phyloP scores from a whole-genome alignment of 1,284 basidiomycete species.

The Ustilago shanxiensis region DNA sequence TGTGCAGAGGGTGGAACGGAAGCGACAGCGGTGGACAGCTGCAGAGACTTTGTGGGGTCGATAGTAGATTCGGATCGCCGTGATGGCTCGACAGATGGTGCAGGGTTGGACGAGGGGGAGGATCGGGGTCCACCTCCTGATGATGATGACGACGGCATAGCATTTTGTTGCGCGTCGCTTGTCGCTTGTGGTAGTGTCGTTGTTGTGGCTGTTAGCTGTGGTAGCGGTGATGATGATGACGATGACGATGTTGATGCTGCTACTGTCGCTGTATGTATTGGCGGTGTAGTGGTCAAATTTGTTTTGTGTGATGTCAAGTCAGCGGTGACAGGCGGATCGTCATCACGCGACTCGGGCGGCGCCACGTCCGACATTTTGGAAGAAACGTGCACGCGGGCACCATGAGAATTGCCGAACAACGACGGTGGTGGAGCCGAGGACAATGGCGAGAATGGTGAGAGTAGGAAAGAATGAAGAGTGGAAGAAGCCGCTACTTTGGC shows the following conservation, averaged over 20 bases:
- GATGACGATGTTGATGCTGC: neutral
- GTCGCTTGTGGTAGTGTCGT: neutral
- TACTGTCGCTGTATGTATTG: neutral
- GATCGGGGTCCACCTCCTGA: neutral
- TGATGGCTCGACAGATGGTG: neutral
- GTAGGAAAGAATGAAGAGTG: neutral
- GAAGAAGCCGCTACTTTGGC: neutral
- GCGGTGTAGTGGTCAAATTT: neutral
- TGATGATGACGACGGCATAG: neutral
- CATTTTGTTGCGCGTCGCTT: slow-evolving; percentile 1
- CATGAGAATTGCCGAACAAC: slow-evolving; percentile 15
- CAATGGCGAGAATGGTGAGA: neutral
- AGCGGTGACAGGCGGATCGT: slow-evolving; percentile 16
- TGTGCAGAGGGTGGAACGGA: slow-evolving; percentile 18
- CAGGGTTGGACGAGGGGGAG: neutral
- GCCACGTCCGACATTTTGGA: slow-evolving; percentile 34
- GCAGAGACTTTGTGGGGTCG: slow-evolving; percentile 1
- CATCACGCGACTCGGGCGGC: slow-evolving; percentile 24
- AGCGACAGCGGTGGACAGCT: slow-evolving; percentile 12
- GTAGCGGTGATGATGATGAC: neutral
- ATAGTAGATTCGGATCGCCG: neutral
- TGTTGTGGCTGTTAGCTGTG: neutral
- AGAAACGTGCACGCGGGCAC: slow-evolving; percentile 7
- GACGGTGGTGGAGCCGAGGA: slow-evolving; percentile 11
- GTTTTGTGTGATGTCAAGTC: neutral